Conservation (phyloP, 208 protist species). For the Crithidia fasciculata region DNA sequence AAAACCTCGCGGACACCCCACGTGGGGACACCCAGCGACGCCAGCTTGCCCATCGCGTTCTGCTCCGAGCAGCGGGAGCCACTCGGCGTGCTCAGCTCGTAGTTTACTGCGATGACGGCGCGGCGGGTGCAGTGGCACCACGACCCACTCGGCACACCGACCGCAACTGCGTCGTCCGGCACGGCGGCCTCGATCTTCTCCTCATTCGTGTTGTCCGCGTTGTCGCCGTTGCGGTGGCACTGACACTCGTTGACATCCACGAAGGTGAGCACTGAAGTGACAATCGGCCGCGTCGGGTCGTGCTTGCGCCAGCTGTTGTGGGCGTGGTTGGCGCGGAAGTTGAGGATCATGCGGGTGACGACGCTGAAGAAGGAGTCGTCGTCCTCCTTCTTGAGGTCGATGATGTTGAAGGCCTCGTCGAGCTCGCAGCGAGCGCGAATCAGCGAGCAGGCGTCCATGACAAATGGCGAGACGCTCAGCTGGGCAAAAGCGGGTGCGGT, state of each 20-base stretch:
- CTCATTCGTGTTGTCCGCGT: slow-evolving; percentile 6
- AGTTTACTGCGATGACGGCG: slow-evolving; percentile 86
- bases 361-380: slow-evolving; percentile 56
- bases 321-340: slow-evolving; percentile 50
- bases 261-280: slow-evolving; percentile 90
- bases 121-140: slow-evolving; percentile 81
- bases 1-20: slow-evolving; percentile 85
- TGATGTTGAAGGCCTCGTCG: slow-evolving; percentile 66
- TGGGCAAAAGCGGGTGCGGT: slow-evolving; percentile 53
- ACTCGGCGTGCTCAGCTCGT: slow-evolving; percentile 90
- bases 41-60: slow-evolving; percentile 88
- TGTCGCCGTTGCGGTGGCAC: slow-evolving; percentile 46
- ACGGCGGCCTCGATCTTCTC: slow-evolving; percentile 24
- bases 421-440: slow-evolving; percentile 68
- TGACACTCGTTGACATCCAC: slow-evolving; percentile 69
- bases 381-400: slow-evolving; percentile 63
- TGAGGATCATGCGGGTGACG: slow-evolving; percentile 52
- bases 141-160: slow-evolving; percentile 51
- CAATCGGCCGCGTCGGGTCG: slow-evolving; percentile 76
- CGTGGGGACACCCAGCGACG: slow-evolving; percentile 76
- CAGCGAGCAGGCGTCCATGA: slow-evolving; percentile 73
- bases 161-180: slow-evolving; percentile 18
- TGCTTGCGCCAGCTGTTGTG: slow-evolving; percentile 90
- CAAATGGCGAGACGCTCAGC: slow-evolving; percentile 47
- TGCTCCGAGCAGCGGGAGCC: slow-evolving; percentile 91